A percentile compares a stretch with the other conserved stretches of the same genome.
These are phyloP conservation scores for Coleophoma eucalyptorum DNA, from an alignment of 2,329 filamentous ascomycete genomes.

Conservation along the genomic window DNA sequence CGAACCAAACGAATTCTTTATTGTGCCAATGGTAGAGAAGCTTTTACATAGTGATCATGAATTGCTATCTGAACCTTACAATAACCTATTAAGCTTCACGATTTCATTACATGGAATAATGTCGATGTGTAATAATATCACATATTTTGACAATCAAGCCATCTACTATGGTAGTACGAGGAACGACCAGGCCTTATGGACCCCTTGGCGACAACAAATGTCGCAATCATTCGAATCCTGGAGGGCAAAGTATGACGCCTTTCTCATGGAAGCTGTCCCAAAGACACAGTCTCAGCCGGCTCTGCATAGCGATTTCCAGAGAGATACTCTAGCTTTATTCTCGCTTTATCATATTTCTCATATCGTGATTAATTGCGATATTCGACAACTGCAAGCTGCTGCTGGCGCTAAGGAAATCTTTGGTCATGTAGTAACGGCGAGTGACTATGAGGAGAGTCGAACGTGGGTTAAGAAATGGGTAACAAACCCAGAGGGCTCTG, in stretches of 20 bases:
- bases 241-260: neutral
- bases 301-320: neutral
- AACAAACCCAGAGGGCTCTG: neutral
- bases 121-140: neutral
- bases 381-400: neutral
- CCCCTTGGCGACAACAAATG: neutral
- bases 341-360: neutral
- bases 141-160: neutral
- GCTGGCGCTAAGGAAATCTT: neutral
- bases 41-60: neutral
- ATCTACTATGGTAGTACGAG: neutral
- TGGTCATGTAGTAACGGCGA: neutral
- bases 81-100: neutral
- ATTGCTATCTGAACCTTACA: neutral
- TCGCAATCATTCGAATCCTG: neutral
- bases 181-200: neutral
- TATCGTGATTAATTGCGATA: neutral
- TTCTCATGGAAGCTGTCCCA: neutral
- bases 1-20: neutral
- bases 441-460: neutral
- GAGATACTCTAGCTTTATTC: neutral
- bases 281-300: neutral
- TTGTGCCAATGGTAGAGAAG: neutral
- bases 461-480: neutral
- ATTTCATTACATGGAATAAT: neutral